Conservation (phyloP, 2,329 filamentous ascomycete genomes). For the Aspergillus glaucus region DNA sequence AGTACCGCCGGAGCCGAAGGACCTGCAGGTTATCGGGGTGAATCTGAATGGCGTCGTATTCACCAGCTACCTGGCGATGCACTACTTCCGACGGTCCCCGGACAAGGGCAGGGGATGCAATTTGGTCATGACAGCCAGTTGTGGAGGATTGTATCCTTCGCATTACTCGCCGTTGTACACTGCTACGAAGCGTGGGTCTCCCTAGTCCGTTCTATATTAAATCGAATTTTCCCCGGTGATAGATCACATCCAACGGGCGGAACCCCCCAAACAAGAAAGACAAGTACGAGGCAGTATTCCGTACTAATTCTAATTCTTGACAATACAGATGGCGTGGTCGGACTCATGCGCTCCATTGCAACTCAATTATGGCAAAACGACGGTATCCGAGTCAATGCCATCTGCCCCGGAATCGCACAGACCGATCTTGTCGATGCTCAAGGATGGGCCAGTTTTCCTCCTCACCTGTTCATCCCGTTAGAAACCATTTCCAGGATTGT, state of each 20-base stretch:
- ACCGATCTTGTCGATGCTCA: constrained; percentile 29
- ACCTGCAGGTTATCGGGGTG: constrained; percentile 33
- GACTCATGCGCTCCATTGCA: constrained; percentile 33
- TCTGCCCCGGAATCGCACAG: constrained; percentile 23
- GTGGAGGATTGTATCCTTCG: constrained; percentile 33
- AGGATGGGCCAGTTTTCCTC: constrained; percentile 29
- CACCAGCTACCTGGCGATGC: constrained; percentile 35
- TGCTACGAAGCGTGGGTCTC: constrained; percentile 28
- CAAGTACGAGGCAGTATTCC: not conserved
- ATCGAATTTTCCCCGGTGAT: not conserved
- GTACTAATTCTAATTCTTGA: not conserved
- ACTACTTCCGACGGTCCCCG: constrained; percentile 32
- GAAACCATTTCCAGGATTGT: constrained; percentile 4
- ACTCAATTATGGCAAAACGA: constrained; percentile 25
- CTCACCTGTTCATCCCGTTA: constrained; percentile 5
- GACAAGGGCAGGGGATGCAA: constrained; percentile 15
- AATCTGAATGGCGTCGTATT: constrained; percentile 37
- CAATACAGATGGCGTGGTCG: constrained; percentile 25
- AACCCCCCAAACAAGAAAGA: not conserved
- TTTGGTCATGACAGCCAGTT: constrained; percentile 32
- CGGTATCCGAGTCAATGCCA: constrained; percentile 33
- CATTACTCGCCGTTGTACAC: constrained; percentile 31
- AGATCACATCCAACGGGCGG: not conserved
- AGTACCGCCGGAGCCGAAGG: constrained; percentile 19
- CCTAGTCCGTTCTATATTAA: not conserved